Evolutionary conservation across 805 yeast genomes (phyloP), one percentile per base, ranked within the genome.

Genomic region (Candida fluviatilis): DNA sequence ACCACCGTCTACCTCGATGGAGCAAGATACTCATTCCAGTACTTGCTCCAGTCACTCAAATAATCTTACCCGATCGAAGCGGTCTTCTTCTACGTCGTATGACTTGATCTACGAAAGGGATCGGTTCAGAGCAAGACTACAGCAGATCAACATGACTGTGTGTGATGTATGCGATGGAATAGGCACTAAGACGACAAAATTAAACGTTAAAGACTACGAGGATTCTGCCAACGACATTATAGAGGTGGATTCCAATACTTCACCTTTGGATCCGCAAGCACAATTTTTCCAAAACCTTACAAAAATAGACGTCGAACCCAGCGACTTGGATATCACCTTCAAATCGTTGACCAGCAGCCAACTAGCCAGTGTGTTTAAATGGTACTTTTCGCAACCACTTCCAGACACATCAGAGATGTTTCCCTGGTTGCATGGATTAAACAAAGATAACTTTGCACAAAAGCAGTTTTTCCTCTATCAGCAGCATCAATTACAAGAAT

Each of bases 351-450:
- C 36, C 34, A 42, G 38, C 17, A 36, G 26, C 10, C 50, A 51
- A 26, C 33, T 57, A 12, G 31, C 39, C 18, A 4, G 15, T 0
- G 54, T 66, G 0, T 65, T 67, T 40, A 37, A 42, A 14, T 64
- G 68, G 64, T 68, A 68, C 46, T 68, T 68, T 46, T 57, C 60
- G 46, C 49, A 50, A 14, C 59, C 62, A 1, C 52, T 68, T 3
- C 95, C 96, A 0, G 75, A 75, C 3, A 82, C 90, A 14, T 73
- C 69, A 17, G 52, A 53, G 8, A 76, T 90, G 72, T 90, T 89
- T 50, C 97, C 97, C 0, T 89, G 96, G 96, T 66, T 87, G 18
- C 96, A 90, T 56, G 93, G 95, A 1, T 66, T 84, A 31, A 78
- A 82, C 44, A 69, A 67, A 11, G 66, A 70, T 25, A 78, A 79